phyloP scores from a whole-genome alignment of 73 alveolate species.

The Paramecium caudatum region DNA sequence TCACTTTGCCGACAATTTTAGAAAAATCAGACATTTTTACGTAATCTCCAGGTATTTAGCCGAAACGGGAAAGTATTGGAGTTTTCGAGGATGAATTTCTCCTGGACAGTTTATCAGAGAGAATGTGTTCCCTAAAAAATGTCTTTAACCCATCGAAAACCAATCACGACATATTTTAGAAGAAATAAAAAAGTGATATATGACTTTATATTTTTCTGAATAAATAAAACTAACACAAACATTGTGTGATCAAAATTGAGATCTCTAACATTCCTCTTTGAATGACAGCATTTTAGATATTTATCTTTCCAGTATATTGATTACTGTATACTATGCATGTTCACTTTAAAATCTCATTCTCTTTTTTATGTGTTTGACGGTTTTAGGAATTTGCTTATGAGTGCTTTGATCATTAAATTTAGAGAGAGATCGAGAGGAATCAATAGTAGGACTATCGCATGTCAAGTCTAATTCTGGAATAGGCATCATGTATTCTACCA shows the following conservation, averaged over 20 bases:
- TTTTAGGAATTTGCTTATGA: not conserved
- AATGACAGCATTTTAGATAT: not conserved
- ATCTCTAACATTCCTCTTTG: too few relatives aligned
- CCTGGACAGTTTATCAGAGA: conserved; percentile 37
- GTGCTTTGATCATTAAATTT: not conserved
- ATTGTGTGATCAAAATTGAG: too few relatives aligned
- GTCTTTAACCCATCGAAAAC: conserved; percentile 24
- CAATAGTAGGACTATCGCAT: not conserved
- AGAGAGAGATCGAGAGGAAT: not conserved
- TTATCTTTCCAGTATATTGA: conserved; percentile 32
- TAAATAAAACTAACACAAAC: too few relatives aligned
- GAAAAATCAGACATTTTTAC: conserved; percentile 65
- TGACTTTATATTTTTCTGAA: conserved; percentile 10
- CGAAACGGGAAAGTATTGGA: conserved; percentile 30
- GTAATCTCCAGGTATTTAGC: conserved; percentile 17
- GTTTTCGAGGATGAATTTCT: conserved; percentile 61
- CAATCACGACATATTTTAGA: conserved; percentile 50
- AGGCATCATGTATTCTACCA: not conserved
- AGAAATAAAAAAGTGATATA: conserved; percentile 29
- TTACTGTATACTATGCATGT: conserved; percentile 24
- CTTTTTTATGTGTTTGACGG: not conserved
- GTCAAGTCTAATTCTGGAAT: conserved; percentile 36
- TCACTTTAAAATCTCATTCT: conserved; percentile 39
- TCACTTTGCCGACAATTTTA: conserved; percentile 17
- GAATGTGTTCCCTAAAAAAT: conserved; percentile 38